Base-by-base conservation (phyloP, 768 basidiomycete species). In the Pleurotus ostreatus region DNA sequence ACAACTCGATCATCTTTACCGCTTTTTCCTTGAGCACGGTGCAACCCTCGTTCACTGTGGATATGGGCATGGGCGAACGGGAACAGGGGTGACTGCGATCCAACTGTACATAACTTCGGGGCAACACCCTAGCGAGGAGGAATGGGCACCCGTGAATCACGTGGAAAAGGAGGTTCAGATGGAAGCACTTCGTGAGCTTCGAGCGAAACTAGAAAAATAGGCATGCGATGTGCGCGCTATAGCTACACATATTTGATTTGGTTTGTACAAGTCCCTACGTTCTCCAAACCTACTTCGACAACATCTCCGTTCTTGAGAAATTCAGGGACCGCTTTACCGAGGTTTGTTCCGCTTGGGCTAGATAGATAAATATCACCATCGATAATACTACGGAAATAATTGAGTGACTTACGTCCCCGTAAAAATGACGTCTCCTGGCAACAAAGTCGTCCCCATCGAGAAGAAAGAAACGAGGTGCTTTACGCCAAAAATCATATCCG, bases 401-500 rank as follows among this genome's bases (percentile, higher is more conserved):
- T 11, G 25, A 41, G 44, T 8, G 38, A 66, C 72, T 65, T 45
- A 72, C 74, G 71, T 74, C 65, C 73, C 74, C 49, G 74, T 75
- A 61, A 75, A 77, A 20, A 77, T 75, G 2, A 77, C 68, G 56
- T 77, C 75, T 15, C 74, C 75, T 20, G 74, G 75, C 12, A 70
- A 60, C 25, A 75, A 57, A 2, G 74, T 77, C 7, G 67, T 76
- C 1, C 75, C 74, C 75, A 77, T 77, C 2, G 72, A 73, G 65
- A 77, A 53, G 51, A 53, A 53, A 11, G 51, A 53, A n/a, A 72
- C 1, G 71, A 73, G 47, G 75, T 77, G 51, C 74, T 74, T 57
- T 72, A 98, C 93, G 26, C 79, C 79, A 77, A 95, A 96, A 43
- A 97, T 89, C 94, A 98, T 97, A 68, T 95, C 88, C 11, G 74